Evolutionary conservation across 208 protist genomes (phyloP), one percentile per base, ranked within the genome.

Genomic region (Trypanosoma caninum): DNA sequence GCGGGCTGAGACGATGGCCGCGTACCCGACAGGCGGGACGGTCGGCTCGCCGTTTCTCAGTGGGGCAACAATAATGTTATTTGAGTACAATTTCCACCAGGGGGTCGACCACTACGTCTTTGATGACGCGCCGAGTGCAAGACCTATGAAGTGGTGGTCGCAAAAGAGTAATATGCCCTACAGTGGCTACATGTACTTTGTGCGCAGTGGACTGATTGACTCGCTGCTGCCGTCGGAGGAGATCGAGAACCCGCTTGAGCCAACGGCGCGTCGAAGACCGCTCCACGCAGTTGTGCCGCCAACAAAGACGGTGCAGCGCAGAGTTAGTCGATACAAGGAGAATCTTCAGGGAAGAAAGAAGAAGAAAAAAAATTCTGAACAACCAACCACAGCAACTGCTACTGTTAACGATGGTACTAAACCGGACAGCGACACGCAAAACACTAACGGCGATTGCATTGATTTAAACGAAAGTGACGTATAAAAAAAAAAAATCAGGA

Each of bases 161-260:
- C 89, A 95, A 33, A 92, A 91, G 65, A 88, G 80, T 20, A 92
- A 91, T 69, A 80, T 91, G 69, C 89, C 89, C 28, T 95, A 95
- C 76, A 91, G 78, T 58, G 85, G 84, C 16, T 82, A 88, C 60
- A 61, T 95, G 58, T 95, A 90, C 59, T 79, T 59, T 59, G 78
- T 85, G 74, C 80, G 89, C 7, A 88, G 80, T 51, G 79, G 80
- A 10, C 55, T 87, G 41, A 65, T 95, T 6, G 76, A 89, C 52
- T 38, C 63, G 28, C 65, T 91, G 8, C 59, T 58, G 45, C 71
- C 80, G 33, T 60, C 81, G 2, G 89, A 93, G 66, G 55, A 48
- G 2, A 58, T 89, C 8, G 22, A 54, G 9, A 87, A 91, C 67
- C 87, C 87, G 23, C 62, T 94, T 16, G 84, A 83, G 1, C 52